phyloP scores from a whole-genome alignment of 768 basidiomycete genomes.

The Pulveroboletus frians region DNA sequence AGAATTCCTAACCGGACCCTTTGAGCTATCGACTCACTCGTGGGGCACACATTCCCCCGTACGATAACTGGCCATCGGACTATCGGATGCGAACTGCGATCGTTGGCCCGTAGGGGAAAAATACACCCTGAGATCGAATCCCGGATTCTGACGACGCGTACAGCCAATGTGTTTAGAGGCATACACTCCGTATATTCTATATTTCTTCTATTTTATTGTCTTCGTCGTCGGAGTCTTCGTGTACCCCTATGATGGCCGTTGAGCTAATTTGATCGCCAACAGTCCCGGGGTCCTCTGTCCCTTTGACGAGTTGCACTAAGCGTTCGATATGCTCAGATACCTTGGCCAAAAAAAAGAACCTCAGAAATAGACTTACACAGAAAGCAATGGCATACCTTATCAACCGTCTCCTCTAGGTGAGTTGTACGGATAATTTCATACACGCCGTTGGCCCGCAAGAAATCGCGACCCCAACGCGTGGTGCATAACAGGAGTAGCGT shows the following conservation, averaged over 20 bases:
- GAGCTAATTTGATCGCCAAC: constrained; percentile 34
- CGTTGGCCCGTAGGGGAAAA: neutral
- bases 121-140: neutral
- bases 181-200: constrained; percentile 32
- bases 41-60: constrained; percentile 5
- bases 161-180: constrained; percentile 7
- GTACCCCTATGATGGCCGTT: constrained; percentile 16
- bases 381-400: constrained; percentile 48
- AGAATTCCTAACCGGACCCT: constrained; percentile 14
- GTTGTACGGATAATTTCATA: constrained; percentile 79
- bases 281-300: constrained; percentile 59
- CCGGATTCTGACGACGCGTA: neutral
- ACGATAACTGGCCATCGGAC: neutral
- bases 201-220: constrained; percentile 76
- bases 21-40: constrained; percentile 22
- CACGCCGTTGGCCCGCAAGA: constrained; percentile 71
- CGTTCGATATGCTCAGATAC: constrained; percentile 85
- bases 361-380: neutral
- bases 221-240: constrained; percentile 48
- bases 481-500: constrained; percentile 85
- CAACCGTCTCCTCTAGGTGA: constrained; percentile 75
- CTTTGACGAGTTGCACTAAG: constrained; percentile 79
- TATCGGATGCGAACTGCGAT: neutral
- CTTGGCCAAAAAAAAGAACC: constrained; percentile 33
- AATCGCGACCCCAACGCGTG: constrained; percentile 83